Evolutionary conservation across 768 basidiomycete species (phyloP).

Genomic region (Sporobolomyces phaffii): DNA sequence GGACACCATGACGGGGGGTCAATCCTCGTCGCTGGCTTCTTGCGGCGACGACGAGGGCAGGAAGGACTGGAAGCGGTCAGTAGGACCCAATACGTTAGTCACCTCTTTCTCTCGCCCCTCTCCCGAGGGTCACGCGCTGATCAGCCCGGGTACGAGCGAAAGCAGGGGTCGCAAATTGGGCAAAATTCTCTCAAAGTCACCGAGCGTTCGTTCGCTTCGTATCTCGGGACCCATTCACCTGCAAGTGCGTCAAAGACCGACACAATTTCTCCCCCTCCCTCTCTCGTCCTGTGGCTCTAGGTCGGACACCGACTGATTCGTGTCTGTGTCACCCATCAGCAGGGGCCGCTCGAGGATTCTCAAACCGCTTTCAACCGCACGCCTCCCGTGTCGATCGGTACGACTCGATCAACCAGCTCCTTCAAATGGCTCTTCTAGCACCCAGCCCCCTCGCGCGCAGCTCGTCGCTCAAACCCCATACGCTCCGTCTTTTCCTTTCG

Average conservation of each 20-base stretch:
- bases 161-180: background rate
- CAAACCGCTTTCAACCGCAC: slow-evolving; percentile 4
- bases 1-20: background rate
- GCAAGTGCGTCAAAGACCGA: background rate
- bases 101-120: background rate
- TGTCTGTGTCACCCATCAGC: background rate
- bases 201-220: background rate
- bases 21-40: background rate
- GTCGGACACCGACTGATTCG: too few species aligned
- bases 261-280: background rate
- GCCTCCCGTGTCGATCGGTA: background rate
- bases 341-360: slow-evolving; percentile 10
- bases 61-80: slow-evolving; percentile 1
- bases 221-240: slow-evolving; percentile 1
- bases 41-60: background rate
- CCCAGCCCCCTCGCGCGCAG: background rate
- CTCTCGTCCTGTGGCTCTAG: background rate
- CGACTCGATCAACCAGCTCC: background rate
- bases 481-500: too few species aligned
- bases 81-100: slow-evolving; percentile 6
- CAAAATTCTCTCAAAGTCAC: slow-evolving; percentile 1
- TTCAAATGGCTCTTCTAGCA: slow-evolving; percentile 12
- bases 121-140: background rate
- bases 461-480: too few species aligned
- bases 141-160: background rate